Evolutionary conservation across 768 basidiomycete genomes (phyloP).

Genomic region (Psilocybe azurescens): DNA sequence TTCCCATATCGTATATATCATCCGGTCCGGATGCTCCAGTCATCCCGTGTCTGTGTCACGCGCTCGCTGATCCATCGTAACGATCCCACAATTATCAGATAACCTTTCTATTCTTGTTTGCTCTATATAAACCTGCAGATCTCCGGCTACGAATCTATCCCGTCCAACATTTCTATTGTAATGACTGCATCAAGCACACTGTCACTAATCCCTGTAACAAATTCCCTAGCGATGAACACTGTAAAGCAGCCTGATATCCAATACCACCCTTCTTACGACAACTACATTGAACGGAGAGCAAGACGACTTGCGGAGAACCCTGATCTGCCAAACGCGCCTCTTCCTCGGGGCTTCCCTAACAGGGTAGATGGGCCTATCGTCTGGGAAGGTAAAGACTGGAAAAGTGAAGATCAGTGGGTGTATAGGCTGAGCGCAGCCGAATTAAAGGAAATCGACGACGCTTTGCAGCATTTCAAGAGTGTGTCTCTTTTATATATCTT

Average conservation of each 20-base stretch:
- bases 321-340: constrained; percentile 28
- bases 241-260: constrained; percentile 41
- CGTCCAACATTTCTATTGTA: background rate
- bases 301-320: constrained; percentile 41
- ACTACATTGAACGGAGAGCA: constrained; percentile 42
- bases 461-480: constrained; percentile 39
- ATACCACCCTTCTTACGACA: constrained; percentile 42
- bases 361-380: constrained; percentile 42
- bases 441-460: constrained; percentile 42
- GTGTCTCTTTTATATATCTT: background rate
- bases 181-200: background rate
- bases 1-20: too few relatives aligned
- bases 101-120: background rate
- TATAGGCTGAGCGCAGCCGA: constrained; percentile 36
- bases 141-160: background rate
- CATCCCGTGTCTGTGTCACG: background rate
- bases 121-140: background rate
- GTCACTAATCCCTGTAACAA: background rate
- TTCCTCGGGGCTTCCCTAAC: constrained; percentile 43
- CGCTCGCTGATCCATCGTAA: background rate
- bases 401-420: constrained; percentile 43
- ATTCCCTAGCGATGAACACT: background rate
- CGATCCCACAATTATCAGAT: background rate
- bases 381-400: constrained; percentile 50
- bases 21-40: too few relatives aligned